phyloP scores from a whole-genome alignment of 352 stramenopile genomes.

The Pythium aquatile region DNA sequence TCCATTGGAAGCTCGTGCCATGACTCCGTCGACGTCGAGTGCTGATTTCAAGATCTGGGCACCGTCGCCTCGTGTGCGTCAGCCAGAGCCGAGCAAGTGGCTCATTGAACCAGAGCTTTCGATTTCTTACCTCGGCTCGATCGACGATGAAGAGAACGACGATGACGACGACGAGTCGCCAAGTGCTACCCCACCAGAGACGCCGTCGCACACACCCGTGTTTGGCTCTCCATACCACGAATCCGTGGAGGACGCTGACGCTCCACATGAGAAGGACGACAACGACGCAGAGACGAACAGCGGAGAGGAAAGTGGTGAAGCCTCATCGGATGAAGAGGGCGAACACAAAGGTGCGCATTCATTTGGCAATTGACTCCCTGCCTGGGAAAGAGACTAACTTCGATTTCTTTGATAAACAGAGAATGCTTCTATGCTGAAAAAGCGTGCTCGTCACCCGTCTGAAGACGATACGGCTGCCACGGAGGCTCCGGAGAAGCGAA shows the following conservation, averaged over 20 bases:
- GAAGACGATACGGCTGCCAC: conserved; percentile 29
- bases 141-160: conserved; percentile 73
- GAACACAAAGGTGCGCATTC: conserved; percentile 21
- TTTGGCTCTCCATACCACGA: conserved; percentile 63
- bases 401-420: conserved; percentile 26
- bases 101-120: conserved; percentile 73
- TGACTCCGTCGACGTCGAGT: conserved; percentile 36
- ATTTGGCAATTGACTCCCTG: background rate
- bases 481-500: conserved; percentile 19
- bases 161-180: conserved; percentile 75
- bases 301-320: conserved; percentile 42
- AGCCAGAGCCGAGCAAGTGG: conserved; percentile 78
- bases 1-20: conserved; percentile 49
- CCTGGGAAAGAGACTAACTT: background rate
- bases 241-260: conserved; percentile 41
- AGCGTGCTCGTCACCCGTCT: conserved; percentile 36
- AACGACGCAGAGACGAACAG: conserved; percentile 31
- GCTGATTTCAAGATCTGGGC: conserved; percentile 77
- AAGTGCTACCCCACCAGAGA: conserved; percentile 61
- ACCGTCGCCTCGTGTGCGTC: conserved; percentile 70
- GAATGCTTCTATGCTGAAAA: conserved; percentile 49
- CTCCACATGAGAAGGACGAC: conserved; percentile 38
- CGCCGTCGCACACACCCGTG: conserved; percentile 62
- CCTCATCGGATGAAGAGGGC: conserved; percentile 41
- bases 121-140: conserved; percentile 79